A percentile compares a stretch with the other conserved stretches of the same genome.
Conservation (phyloP, 1,284 basidiomycete species). For the Heterobasidion occidentale region DNA sequence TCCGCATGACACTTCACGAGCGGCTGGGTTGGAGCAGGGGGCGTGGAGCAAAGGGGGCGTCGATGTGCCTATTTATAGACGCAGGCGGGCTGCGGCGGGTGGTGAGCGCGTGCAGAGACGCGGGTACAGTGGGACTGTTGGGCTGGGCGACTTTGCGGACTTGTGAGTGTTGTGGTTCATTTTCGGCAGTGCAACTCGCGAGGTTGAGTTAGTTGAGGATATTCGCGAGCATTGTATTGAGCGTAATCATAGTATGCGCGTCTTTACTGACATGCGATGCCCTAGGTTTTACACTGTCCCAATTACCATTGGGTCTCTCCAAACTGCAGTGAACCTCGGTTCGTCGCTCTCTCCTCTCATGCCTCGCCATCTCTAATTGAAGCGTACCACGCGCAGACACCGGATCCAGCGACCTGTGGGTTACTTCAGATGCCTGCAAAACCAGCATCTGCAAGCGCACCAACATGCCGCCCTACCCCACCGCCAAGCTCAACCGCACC, state of each 20-base stretch:
- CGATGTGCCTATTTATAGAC: slow-evolving; percentile 6
- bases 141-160: slow-evolving; percentile 12
- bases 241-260: not conserved
- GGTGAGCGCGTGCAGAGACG: slow-evolving; percentile 4
- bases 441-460: slow-evolving; percentile 12
- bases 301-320: slow-evolving; percentile 19
- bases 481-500: slow-evolving; percentile 14
- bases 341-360: slow-evolving; percentile 1
- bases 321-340: slow-evolving; percentile 22
- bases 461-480: slow-evolving; percentile 20
- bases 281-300: slow-evolving; percentile 24
- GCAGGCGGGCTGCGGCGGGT: not conserved
- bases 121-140: slow-evolving; percentile 6
- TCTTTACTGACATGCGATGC: not conserved
- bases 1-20: slow-evolving; percentile 1
- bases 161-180: slow-evolving; percentile 3
- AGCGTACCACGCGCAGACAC: slow-evolving; percentile 19
- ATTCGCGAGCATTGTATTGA: not conserved
- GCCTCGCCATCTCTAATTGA: not conserved
- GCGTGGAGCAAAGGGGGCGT: not conserved
- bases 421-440: slow-evolving; percentile 23
- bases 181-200: not conserved
- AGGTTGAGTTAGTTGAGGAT: not conserved
- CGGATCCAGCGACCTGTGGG: slow-evolving; percentile 30
- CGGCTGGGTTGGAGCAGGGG: not conserved